phyloP scores from a whole-genome alignment of 345 rosid genomes.

The Linum trigynum region DNA sequence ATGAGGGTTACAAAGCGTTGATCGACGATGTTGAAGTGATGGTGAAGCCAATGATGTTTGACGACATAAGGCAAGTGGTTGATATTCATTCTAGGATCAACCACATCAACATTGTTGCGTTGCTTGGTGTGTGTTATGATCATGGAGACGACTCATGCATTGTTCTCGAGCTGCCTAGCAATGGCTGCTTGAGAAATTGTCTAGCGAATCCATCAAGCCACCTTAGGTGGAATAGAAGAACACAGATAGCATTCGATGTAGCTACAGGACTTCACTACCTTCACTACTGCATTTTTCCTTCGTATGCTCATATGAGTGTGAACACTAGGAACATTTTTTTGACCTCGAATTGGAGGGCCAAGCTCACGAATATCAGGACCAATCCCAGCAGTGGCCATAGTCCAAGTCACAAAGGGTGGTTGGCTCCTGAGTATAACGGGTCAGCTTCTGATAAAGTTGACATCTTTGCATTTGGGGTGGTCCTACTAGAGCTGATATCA shows the following conservation, averaged over 20 bases:
- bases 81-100: constrained; percentile 45
- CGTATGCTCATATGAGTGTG: constrained; percentile 32
- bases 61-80: constrained; percentile 33
- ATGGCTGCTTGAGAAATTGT: constrained; percentile 42
- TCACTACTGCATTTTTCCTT: constrained; percentile 41
- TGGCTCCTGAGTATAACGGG: constrained; percentile 28
- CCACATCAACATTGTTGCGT: constrained; percentile 40
- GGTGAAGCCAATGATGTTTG: constrained; percentile 39
- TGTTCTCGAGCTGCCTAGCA: constrained; percentile 32
- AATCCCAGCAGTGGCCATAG: constrained; percentile 1
- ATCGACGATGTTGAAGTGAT: constrained; percentile 30
- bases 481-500: constrained; percentile 45
- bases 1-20: constrained; percentile 25
- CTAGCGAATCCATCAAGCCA: constrained; percentile 19
- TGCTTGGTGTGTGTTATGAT: constrained; percentile 37
- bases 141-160: constrained; percentile 31
- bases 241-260: constrained; percentile 41
- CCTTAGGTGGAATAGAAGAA: constrained; percentile 30
- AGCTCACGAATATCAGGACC: constrained; percentile 31
- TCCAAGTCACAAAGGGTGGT: constrained; percentile 3
- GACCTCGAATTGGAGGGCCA: constrained; percentile 41
- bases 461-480: constrained; percentile 38
- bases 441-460: constrained; percentile 33
- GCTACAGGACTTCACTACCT: constrained; percentile 43
- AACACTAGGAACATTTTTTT: constrained; percentile 35